Conservation (phyloP, 2,329 filamentous ascomycete species). For the Rhytidhysteron rufulum region DNA sequence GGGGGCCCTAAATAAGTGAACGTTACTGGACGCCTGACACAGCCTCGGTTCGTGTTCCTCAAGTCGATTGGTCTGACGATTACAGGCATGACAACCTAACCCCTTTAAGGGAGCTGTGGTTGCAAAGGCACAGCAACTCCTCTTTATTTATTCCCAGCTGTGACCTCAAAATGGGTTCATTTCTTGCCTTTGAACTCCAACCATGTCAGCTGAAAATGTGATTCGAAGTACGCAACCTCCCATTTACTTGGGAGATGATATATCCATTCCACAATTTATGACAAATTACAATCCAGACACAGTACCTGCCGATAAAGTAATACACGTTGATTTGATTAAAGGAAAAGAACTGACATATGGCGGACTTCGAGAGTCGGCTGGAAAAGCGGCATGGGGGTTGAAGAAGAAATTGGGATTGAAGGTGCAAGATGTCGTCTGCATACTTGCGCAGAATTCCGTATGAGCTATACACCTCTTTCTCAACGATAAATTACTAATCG, state of each 20-base stretch:
- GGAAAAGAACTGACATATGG: slow-evolving; percentile 11
- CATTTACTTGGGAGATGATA: slow-evolving; percentile 8
- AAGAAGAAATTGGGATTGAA: slow-evolving; percentile 6
- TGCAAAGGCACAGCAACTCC: too few relatives aligned
- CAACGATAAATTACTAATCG: not conserved
- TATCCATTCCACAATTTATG: slow-evolving; percentile 10
- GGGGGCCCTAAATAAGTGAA: too few relatives aligned
- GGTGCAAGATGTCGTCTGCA: slow-evolving; percentile 8
- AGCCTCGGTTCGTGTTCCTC: too few relatives aligned
- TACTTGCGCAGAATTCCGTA: slow-evolving; percentile 11
- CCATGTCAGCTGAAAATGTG: slow-evolving; percentile 8
- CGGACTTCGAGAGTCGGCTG: slow-evolving; percentile 8
- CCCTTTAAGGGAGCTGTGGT: too few relatives aligned
- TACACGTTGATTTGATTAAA: slow-evolving; percentile 11
- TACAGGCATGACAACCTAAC: too few relatives aligned
- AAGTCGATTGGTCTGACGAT: too few relatives aligned
- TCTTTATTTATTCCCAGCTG: not conserved
- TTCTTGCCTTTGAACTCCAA: not conserved
- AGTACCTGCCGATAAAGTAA: slow-evolving; percentile 7
- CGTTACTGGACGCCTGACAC: too few relatives aligned
- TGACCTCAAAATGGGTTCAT: not conserved
- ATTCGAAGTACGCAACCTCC: slow-evolving; percentile 9
- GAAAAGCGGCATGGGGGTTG: slow-evolving; percentile 8
- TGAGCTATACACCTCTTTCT: not conserved
- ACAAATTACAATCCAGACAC: slow-evolving; percentile 12